Evolutionary conservation across 2,329 filamentous ascomycete species (phyloP), one percentile per base, ranked within the genome.

Genomic region (Daldinia sp.): DNA sequence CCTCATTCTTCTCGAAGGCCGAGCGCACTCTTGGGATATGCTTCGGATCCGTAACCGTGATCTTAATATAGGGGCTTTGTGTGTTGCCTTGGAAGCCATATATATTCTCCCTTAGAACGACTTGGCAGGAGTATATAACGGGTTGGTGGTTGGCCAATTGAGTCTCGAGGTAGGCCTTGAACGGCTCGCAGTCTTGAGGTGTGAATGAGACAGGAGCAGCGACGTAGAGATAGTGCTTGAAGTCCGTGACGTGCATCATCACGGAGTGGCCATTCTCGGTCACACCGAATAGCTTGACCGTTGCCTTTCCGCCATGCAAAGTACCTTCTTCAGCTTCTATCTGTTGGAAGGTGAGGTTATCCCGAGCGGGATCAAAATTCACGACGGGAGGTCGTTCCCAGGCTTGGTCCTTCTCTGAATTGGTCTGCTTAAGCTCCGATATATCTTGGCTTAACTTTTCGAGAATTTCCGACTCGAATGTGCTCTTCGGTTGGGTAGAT

Each of bases 381-480:
- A 75, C 76, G 3, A 86, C 79, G 0, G 83, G 81, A 4, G 85
- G 85, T 1, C 85, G 82, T 47, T 90, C 89, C 96, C 95, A 99
- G 74, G 92, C 85, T 77, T 99, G 95, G 76, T 98, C 94, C 76
- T 90, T 96, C 75, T 99, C 95, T 1, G 91, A 85, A 77, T 96
- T 98, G 77, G 85, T 92, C 72, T 92, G 85, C 81, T 94, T 97
- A 69, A 96, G 82, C 17, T 90, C 91, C 21, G 87, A 90, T 64
- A 98, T 94, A 74, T 97, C 93, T 78, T 98, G 94, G 64, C 93
- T 95, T 78, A 99, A 86, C 81, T 96, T 97, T 83, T 97, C 94
- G 64, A 99, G 84, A 1, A 97, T 92, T 75, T 97, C 93, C 61
- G 91, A 90, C 78, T 98, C 95, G 76, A 99, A 99, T 57, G 90